Evolutionary conservation across 352 stramenopile species (phyloP).

Genomic region (Blastocystis sp.): DNA sequence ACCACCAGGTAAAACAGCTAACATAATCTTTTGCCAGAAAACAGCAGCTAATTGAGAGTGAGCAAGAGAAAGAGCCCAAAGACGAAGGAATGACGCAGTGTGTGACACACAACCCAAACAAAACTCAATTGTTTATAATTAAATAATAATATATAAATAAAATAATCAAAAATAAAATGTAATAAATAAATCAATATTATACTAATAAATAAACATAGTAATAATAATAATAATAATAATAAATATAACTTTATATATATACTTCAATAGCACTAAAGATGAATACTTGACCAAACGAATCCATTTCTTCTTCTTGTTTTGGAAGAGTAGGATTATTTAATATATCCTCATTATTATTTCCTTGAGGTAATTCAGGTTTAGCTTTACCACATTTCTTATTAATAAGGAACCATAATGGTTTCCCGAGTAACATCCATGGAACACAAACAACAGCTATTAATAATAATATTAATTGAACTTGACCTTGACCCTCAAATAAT

Average conservation of each 20-base stretch:
- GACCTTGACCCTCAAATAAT: conserved; percentile 23
- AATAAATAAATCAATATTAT: too few relatives aligned
- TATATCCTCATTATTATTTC: conserved; percentile 23
- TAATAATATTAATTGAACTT: conserved; percentile 66
- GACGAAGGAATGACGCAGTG: conserved; percentile 93
- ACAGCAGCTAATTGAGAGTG: conserved; percentile 76
- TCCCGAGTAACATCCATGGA: conserved; percentile 76
- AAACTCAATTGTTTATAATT: conserved; percentile 95
- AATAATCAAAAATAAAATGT: too few relatives aligned
- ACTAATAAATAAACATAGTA: too few relatives aligned
- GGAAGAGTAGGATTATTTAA: conserved; percentile 39
- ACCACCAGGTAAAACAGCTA: conserved; percentile 80
- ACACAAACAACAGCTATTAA: conserved; percentile 76
- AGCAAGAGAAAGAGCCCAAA: conserved; percentile 90
- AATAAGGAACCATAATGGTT: conserved; percentile 70
- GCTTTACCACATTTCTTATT: conserved; percentile 52
- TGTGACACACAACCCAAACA: conserved; percentile 96
- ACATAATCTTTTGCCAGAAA: conserved; percentile 97
- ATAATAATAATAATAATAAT: too few relatives aligned
- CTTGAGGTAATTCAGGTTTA: conserved; percentile 43
- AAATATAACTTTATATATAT: too few relatives aligned
- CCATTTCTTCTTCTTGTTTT: conserved; percentile 59
- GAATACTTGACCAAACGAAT: conserved; percentile 77
- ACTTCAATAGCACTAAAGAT: conserved; percentile 80
- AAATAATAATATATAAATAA: too few relatives aligned